Evolutionary conservation across 2,329 filamentous ascomycete species (phyloP), one percentile per base, ranked within the genome.

Genomic region (Diaporthe humulicola): DNA sequence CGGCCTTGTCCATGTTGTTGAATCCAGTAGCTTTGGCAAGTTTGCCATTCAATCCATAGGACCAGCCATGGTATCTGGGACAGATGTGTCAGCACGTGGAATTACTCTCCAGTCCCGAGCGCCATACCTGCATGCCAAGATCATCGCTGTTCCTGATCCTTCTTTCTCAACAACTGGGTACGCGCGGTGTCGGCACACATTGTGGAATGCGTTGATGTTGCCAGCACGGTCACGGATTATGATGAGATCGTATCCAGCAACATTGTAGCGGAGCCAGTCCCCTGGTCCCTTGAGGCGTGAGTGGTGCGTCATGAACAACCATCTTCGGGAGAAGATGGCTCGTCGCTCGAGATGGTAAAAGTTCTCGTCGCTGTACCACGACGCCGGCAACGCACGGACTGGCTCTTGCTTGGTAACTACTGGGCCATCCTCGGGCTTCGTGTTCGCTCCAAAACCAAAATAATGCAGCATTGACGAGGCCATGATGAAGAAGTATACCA

Each of bases 341-440:
- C 85, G 82, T 15, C 85, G 79, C 74, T 87, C 85, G 10, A 87
- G 81, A 75, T 86, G 81, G 76, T 86, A 87, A 79, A 86, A 83
- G 40, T 82, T 82, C 30, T 79, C 77, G 17, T 80, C 83, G 40
- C 81, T 82, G 77, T 86, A 87, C 85, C 85, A 86, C 77, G 84
- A 85, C 52, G 85, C 81, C 6, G 85, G 84, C 12, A 86, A 9
- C 15, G 64, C 64, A n/a, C 64, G 64, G 45, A 67, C 64, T 4
- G 64, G 64, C 48, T 67, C 64, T 12, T 38, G 3, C 33, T 52
- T 76, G 15, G 14, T 75, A 12, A 60, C 85, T 78, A 56, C 77
- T 78, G 77, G 82, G 80, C 76, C 56, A 10, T 72, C 56, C 9
- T 15, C 45, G 42, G 70, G 58, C 54, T 71, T 71, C 5, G 69